These are phyloP conservation scores for Dissophora ornata DNA, from an alignment of 192 early-diverging fungal species.

Conservation along the genomic window DNA sequence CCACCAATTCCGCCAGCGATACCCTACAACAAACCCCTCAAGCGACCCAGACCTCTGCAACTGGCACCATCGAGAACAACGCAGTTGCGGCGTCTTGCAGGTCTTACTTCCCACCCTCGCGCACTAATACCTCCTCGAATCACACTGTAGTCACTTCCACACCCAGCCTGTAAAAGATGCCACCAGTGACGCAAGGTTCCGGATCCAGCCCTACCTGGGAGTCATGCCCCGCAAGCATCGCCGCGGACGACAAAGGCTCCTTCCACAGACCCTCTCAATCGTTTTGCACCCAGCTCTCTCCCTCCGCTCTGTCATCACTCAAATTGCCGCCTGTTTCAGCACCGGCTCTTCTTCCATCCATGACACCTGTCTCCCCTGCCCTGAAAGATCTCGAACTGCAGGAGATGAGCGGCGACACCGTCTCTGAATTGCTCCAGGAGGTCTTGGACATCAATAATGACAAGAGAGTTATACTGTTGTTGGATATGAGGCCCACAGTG, in stretches of 20 bases:
- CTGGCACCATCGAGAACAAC: not conserved
- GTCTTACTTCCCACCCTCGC: not conserved
- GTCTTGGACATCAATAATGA: conserved; percentile 7
- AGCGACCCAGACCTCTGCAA: no score
- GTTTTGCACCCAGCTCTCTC: conserved; percentile 4
- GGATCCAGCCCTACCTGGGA: conserved; percentile 24
- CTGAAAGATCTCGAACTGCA: conserved; percentile 9
- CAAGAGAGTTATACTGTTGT: conserved; percentile 55
- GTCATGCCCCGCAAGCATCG: conserved; percentile 17
- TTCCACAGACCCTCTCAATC: conserved; percentile 16
- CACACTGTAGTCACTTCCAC: not conserved
- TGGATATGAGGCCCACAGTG: conserved; percentile 77
- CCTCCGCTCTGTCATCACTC: conserved; percentile 23
- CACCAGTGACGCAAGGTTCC: conserved; percentile 26
- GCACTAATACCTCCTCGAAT: not conserved
- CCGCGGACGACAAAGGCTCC: not conserved
- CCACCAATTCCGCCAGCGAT: no score
- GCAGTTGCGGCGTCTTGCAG: not conserved
- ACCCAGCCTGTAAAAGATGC: conserved; percentile 25
- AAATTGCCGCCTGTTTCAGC: conserved; percentile 19
- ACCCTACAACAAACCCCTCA: no score
- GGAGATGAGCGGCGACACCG: conserved; percentile 17
- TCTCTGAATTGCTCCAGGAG: conserved; percentile 18
- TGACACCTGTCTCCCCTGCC: not conserved
- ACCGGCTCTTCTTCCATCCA: conserved; percentile 9